Evolutionary conservation across 2,329 filamentous ascomycete species (phyloP).

Genomic region (Epichloe elymi): DNA sequence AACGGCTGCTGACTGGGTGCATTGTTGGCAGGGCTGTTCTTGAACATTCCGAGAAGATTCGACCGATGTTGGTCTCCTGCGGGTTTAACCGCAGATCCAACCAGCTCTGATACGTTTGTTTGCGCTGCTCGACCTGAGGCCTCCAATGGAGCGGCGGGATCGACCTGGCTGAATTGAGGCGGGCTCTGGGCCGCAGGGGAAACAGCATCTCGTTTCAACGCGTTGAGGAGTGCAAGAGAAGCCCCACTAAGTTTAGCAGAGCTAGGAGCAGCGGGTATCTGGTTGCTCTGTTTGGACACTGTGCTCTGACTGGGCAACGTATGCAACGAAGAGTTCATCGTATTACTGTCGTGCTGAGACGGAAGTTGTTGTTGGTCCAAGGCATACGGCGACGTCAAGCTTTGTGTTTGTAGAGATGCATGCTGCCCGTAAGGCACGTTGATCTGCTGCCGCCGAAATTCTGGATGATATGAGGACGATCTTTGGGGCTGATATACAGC

Average conservation of each 20-base stretch:
- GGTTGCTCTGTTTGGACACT: conserved; percentile 3
- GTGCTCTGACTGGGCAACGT: neutral
- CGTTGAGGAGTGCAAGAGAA: conserved; percentile 30
- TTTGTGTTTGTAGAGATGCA: conserved; percentile 42
- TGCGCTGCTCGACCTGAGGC: neutral
- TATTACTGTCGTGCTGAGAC: neutral
- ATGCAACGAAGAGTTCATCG: neutral
- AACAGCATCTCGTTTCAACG: conserved; percentile 24
- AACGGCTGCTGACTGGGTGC: neutral
- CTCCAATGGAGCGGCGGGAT: neutral
- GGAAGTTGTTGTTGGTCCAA: conserved; percentile 14
- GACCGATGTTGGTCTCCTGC: conserved; percentile 28
- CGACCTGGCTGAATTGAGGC: neutral
- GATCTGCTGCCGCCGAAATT: conserved; percentile 11
- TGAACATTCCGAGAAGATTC: conserved; percentile 41
- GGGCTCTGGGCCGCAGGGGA: neutral
- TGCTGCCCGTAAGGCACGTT: conserved; percentile 31
- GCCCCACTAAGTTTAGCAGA: conserved; percentile 25
- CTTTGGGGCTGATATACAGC: conserved; percentile 7
- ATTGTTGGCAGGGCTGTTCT: conserved; percentile 18
- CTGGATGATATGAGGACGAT: conserved; percentile 9
- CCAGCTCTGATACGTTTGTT: conserved; percentile 15
- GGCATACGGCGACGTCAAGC: conserved; percentile 32
- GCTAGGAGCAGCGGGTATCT: conserved; percentile 2
- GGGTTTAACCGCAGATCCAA: conserved; percentile 13